These are phyloP conservation scores for Russula virescens DNA, from an alignment of 768 basidiomycete genomes.

Conservation along the genomic window DNA sequence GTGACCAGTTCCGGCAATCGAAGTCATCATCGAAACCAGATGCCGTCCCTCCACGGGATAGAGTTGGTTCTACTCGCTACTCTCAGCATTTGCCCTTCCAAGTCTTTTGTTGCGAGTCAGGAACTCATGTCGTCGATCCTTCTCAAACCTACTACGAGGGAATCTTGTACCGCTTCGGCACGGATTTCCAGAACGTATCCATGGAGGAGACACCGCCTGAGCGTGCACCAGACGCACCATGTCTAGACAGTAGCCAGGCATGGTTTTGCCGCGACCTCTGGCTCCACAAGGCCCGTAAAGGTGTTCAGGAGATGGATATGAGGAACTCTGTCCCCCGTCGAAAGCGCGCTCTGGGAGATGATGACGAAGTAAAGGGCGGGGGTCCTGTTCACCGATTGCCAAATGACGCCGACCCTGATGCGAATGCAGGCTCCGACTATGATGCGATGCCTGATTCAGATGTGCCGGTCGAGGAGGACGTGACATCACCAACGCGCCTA, in stretches of 20 bases:
- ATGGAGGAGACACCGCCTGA: conserved; percentile 46
- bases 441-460: conserved; percentile 77
- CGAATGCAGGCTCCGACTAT: conserved; percentile 81
- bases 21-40: conserved; percentile 88
- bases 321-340: conserved; percentile 20
- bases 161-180: conserved; percentile 76
- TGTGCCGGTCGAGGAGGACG: conserved; percentile 30
- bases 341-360: conserved; percentile 33
- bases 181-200: conserved; percentile 75
- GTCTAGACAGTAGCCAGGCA: conserved; percentile 93
- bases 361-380: conserved; percentile 28
- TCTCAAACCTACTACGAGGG: conserved; percentile 93
- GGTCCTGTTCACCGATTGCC: conserved; percentile 27
- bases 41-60: conserved; percentile 89
- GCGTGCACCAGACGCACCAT: conserved; percentile 75
- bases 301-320: conserved; percentile 49
- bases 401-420: conserved; percentile 52
- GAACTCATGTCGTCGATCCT: conserved; percentile 95
- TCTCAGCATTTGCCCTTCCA: conserved; percentile 94
- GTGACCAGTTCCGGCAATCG: conserved; percentile 96
- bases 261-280: conserved; percentile 99
- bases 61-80: conserved; percentile 74
- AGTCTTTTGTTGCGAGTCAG: conserved; percentile 97
- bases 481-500: conserved; percentile 32
- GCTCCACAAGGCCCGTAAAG: conserved; percentile 80